Evolutionary conservation across 352 stramenopile genomes (phyloP).

Genomic region (Phytophthora aleatoria): DNA sequence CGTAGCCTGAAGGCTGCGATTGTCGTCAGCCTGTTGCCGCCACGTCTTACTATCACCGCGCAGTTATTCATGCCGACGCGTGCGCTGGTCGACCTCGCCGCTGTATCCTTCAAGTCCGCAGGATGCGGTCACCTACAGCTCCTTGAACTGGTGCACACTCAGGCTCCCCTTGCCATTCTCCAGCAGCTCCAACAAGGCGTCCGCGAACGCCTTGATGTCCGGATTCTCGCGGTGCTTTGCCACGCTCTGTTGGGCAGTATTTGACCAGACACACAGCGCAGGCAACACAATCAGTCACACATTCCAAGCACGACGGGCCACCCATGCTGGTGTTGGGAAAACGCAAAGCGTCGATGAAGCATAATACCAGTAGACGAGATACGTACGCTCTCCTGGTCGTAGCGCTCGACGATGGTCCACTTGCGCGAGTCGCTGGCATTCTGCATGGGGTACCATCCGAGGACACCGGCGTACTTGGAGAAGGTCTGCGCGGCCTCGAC

Average conservation of each 20-base stretch:
- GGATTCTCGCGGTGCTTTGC: slow-evolving; percentile 21
- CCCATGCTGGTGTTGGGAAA: too few relatives aligned
- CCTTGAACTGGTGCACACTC: slow-evolving; percentile 25
- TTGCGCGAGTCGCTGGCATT: slow-evolving; percentile 24
- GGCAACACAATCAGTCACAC: not conserved
- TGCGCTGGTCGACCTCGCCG: too few relatives aligned
- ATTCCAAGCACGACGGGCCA: too few relatives aligned
- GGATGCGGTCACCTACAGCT: slow-evolving; percentile 5
- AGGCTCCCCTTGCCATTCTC: slow-evolving; percentile 25
- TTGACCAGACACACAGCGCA: not conserved
- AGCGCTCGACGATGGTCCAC: slow-evolving; percentile 27
- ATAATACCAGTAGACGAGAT: not conserved
- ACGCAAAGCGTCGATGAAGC: not conserved
- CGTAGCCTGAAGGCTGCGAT: too few relatives aligned
- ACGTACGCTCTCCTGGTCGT: slow-evolving; percentile 20
- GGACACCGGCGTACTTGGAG: slow-evolving; percentile 21
- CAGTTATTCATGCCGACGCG: too few relatives aligned
- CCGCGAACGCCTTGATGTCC: slow-evolving; percentile 19
- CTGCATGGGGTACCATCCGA: slow-evolving; percentile 21
- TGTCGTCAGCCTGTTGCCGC: too few relatives aligned
- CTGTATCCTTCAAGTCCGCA: too few relatives aligned
- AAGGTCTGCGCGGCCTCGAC: slow-evolving; percentile 19
- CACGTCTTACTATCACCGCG: too few relatives aligned
- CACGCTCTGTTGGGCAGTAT: slow-evolving; percentile 17
- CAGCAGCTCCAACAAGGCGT: slow-evolving; percentile 11